phyloP scores from a whole-genome alignment of 495 filamentous ascomycete genomes.

The Penicillium verhagenii region DNA sequence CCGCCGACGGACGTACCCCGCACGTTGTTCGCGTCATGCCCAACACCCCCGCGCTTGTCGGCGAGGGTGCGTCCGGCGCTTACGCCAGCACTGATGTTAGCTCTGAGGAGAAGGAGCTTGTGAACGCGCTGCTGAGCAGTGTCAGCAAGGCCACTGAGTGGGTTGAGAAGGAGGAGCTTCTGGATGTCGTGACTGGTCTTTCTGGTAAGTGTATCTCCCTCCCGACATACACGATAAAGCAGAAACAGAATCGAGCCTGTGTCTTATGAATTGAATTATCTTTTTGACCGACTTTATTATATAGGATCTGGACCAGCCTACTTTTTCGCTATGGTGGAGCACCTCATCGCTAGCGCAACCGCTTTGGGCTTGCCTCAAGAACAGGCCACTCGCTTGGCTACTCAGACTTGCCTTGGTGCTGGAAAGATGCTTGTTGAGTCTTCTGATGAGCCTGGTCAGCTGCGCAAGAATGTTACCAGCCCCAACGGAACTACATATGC shows the following conservation, averaged over 20 bases:
- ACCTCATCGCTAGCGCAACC: constrained; percentile 38
- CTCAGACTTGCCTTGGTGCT: constrained; percentile 43
- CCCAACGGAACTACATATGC: constrained; percentile 44
- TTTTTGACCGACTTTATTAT: neutral
- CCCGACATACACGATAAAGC: too few species aligned
- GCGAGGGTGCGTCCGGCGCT: constrained; percentile 37
- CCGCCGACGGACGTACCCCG: constrained; percentile 23
- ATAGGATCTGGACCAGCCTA: constrained; percentile 44
- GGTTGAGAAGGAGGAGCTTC: constrained; percentile 40
- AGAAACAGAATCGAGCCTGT: too few species aligned
- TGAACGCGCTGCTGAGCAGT: constrained; percentile 33
- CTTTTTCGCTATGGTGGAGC: constrained; percentile 48
- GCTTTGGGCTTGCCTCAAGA: constrained; percentile 36
- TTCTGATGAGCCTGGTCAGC: constrained; percentile 32
- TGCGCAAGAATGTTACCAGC: constrained; percentile 46
- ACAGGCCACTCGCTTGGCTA: constrained; percentile 40
- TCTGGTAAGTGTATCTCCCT: constrained; percentile 38
- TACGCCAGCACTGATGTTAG: constrained; percentile 33
- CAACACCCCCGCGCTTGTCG: constrained; percentile 41
- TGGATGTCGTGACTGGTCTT: constrained; percentile 43
- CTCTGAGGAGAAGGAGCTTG: constrained; percentile 34
- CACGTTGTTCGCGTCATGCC: constrained; percentile 44
- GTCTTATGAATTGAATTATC: too few species aligned
- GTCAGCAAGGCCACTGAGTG: constrained; percentile 42
- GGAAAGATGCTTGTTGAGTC: constrained; percentile 43